Evolutionary conservation across 805 yeast species (phyloP).

Genomic region (Candida nitratophila): DNA sequence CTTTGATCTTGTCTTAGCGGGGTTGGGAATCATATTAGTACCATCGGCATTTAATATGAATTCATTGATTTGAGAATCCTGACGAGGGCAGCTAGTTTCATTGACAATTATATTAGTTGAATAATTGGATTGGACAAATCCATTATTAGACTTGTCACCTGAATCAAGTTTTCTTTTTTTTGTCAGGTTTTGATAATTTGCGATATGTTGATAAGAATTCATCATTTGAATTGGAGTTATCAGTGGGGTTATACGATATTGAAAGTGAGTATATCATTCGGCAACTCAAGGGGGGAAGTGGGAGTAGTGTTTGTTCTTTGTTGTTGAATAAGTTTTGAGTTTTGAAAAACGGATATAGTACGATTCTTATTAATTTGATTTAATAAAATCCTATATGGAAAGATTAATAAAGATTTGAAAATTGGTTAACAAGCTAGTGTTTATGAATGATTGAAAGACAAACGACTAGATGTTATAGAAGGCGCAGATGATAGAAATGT

Average conservation of each 20-base stretch:
- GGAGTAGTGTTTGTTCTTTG: no score
- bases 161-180: conserved; percentile 1
- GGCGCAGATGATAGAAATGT: no score
- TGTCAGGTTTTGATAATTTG: background rate
- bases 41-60: background rate
- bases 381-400: no score
- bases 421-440: no score
- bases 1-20: conserved; percentile 19
- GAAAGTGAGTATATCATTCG: conserved; percentile 4
- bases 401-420: no score
- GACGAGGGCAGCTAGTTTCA: background rate
- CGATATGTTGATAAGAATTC: conserved; percentile 4
- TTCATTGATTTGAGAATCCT: background rate
- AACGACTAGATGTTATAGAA: no score
- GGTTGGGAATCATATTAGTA: background rate
- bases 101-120: background rate
- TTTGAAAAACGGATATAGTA: no score
- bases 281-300: conserved; percentile 4
- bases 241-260: no score
- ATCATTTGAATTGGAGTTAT: conserved; percentile 1
- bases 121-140: background rate
- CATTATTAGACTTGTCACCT: no score
- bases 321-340: no score
- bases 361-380: no score
- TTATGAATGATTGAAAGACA: no score